Evolutionary conservation across 495 filamentous ascomycete species (phyloP).

Genomic region (Pseudevernia furfuracea): DNA sequence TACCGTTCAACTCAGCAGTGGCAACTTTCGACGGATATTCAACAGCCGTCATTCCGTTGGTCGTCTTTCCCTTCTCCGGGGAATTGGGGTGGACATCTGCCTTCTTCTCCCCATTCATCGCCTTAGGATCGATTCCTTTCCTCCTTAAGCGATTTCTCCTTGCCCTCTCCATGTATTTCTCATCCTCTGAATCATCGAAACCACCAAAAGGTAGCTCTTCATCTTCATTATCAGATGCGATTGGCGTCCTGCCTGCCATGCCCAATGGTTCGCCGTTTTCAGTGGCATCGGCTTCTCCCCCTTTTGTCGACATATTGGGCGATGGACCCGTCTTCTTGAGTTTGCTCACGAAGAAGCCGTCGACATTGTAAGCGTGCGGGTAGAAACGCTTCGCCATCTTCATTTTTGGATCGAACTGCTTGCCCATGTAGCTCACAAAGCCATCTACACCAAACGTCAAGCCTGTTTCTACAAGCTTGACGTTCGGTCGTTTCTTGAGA

Average conservation of each 20-base stretch:
- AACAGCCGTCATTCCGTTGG: neutral
- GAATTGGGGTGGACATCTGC: neutral
- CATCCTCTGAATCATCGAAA: slow-evolving; percentile 56
- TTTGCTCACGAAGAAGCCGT: slow-evolving; percentile 97
- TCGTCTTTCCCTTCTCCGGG: neutral
- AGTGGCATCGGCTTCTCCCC: slow-evolving; percentile 24
- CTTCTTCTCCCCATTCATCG: slow-evolving; percentile 20
- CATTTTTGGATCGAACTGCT: slow-evolving; percentile 79
- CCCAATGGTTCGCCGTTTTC: slow-evolving; percentile 26
- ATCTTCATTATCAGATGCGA: slow-evolving; percentile 38
- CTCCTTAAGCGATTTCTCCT: slow-evolving; percentile 50
- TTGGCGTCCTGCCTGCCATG: slow-evolving; percentile 43
- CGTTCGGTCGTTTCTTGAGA: slow-evolving; percentile 81
- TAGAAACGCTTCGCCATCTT: slow-evolving; percentile 84
- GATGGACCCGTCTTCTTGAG: slow-evolving; percentile 85
- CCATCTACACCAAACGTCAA: slow-evolving; percentile 89
- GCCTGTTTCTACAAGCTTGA: slow-evolving; percentile 86
- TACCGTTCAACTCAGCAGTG: neutral
- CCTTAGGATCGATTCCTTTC: slow-evolving; percentile 62
- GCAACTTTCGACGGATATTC: neutral
- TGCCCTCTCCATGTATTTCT: slow-evolving; percentile 51
- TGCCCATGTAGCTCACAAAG: slow-evolving; percentile 79
- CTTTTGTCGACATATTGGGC: slow-evolving; percentile 42
- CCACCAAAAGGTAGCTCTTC: slow-evolving; percentile 50
- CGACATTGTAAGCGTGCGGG: slow-evolving; percentile 91